phyloP scores from a whole-genome alignment of 352 stramenopile species.

The Phytopythium kandeliae region DNA sequence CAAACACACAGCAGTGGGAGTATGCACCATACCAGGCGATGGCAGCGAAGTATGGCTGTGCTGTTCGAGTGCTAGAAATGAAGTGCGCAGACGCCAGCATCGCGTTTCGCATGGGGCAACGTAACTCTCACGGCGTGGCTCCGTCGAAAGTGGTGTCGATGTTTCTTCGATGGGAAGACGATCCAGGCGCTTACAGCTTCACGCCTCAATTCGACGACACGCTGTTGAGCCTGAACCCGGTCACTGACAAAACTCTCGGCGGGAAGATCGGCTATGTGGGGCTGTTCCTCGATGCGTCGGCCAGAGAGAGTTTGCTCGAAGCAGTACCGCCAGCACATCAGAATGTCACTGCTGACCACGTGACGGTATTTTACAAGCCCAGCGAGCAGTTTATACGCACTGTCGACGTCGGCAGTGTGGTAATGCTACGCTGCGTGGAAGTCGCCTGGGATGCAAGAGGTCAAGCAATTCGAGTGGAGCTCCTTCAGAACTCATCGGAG shows the following conservation, averaged over 20 bases:
- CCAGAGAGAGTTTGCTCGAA: conserved; percentile 26
- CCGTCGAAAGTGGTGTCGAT: conserved; percentile 61
- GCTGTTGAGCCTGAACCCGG: conserved; percentile 36
- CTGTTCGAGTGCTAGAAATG: conserved; percentile 49
- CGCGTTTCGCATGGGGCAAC: conserved; percentile 43
- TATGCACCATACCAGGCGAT: conserved; percentile 48
- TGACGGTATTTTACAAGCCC: conserved; percentile 62
- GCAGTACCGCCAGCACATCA: conserved; percentile 19
- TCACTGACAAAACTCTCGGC: conserved; percentile 33
- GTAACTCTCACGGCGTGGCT: conserved; percentile 65
- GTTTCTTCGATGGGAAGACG: conserved; percentile 57
- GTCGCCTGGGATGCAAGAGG: conserved; percentile 37
- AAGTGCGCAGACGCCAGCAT: conserved; percentile 37
- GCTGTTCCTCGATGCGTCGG: conserved; percentile 38
- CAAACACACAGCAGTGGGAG: conserved; percentile 62
- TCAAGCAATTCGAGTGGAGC: conserved; percentile 43
- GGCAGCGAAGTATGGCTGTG: conserved; percentile 17
- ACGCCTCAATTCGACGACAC: conserved; percentile 39
- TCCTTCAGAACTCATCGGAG: conserved; percentile 22
- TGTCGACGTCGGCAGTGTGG: conserved; percentile 33
- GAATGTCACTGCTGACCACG: conserved; percentile 49
- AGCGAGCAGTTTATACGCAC: conserved; percentile 42
- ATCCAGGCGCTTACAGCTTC: conserved; percentile 30
- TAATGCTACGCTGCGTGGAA: conserved; percentile 26
- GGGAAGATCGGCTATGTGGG: conserved; percentile 39